These are phyloP conservation scores for Colletotrichum sp. DNA, from an alignment of 2,329 filamentous ascomycete species.

Conservation along the genomic window DNA sequence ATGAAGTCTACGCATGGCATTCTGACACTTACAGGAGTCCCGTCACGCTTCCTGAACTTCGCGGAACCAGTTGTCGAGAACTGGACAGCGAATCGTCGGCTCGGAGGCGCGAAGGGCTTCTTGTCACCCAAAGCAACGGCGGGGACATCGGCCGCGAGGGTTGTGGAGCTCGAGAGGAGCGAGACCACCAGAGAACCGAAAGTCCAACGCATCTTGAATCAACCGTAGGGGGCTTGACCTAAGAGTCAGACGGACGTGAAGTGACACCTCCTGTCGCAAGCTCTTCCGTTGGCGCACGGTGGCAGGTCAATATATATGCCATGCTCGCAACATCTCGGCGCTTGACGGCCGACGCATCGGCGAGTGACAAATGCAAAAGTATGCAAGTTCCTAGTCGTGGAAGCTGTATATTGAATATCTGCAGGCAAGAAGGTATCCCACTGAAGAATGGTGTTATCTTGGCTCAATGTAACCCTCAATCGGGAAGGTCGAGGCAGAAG, in stretches of 20 bases:
- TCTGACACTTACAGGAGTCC: neutral
- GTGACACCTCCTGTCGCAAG: rapidly evolving
- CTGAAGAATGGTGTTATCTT: neutral
- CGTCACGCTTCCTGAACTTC: neutral
- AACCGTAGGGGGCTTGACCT: neutral
- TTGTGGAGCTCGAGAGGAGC: neutral
- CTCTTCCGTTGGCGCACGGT: neutral
- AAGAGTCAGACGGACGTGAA: neutral
- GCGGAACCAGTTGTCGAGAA: neutral
- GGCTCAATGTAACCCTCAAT: neutral
- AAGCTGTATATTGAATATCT: neutral
- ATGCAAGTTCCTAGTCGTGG: neutral
- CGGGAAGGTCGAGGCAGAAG: neutral
- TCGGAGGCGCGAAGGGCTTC: neutral
- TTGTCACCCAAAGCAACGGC: neutral
- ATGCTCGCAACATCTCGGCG: neutral
- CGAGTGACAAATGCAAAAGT: too few relatives aligned
- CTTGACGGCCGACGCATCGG: neutral
- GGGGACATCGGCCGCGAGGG: neutral
- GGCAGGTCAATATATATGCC: neutral
- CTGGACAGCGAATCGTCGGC: neutral
- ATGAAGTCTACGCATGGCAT: too few relatives aligned
- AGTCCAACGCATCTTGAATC: neutral
- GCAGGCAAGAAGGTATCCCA: neutral
- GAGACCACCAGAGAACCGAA: neutral